Base-by-base conservation (phyloP, 2,329 filamentous ascomycete genomes). In the Sporothrix dimorphospora region DNA sequence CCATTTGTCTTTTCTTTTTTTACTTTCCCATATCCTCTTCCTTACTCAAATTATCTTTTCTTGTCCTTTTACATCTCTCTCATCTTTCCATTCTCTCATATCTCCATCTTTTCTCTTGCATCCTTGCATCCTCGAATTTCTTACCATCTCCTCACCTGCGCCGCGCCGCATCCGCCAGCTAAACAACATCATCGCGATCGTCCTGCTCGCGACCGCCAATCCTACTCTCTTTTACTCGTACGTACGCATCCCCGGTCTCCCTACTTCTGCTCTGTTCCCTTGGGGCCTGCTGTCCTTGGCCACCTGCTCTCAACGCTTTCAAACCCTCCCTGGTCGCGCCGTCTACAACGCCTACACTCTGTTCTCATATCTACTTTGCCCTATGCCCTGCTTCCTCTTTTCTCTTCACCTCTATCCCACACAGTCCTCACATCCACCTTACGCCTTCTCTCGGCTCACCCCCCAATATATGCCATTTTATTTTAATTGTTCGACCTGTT, bases 381-480 rank as follows among this genome's bases (percentile, higher is more conserved):
- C 38, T 47, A 6, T 47, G 34, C 24, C 30, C 42, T 40, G 7
- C 55, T 21, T 42, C 57, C 30, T 30, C 2, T 45, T 11, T 12
- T 61, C 21, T 27, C 6, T 30, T 63, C 59, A n/a, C 55, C 24
- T 63, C n/a, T 12, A 42, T 24, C 8, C 45, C 40, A 21, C 34
- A 5, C 34, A 21, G 14, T 51, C 63, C 3, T 59, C 19, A 38
- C 51, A 14, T 61, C 21, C n/a, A 7, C 21, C 2, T 55, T 24
- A 34, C 51, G 2, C 24, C 68, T 63, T 34, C 30, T 40, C 27
- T 45, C 51, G 12, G 19, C 12, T 16, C 51, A 45, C 51, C 42
- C 70, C 69, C 69, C 27, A 65, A 71, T 53, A 61, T 40, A 42
- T 69, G 34, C 69, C n/a, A 21, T 66, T 30, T 40, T 42, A 21